Evolutionary conservation across 2,329 filamentous ascomycete species (phyloP).

Genomic region (Aspergillus flavus): DNA sequence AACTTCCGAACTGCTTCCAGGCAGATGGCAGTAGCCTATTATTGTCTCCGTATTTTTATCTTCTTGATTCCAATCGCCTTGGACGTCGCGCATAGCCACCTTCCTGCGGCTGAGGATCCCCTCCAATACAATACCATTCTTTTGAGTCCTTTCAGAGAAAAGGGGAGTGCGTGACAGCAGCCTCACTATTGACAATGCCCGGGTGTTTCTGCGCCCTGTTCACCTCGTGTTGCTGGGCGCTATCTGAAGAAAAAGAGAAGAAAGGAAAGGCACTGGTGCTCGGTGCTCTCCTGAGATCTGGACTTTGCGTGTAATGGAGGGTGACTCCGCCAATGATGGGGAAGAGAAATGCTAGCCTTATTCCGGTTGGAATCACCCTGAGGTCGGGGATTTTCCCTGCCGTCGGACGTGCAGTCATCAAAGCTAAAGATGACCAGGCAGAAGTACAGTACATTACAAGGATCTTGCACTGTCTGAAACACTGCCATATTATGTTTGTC

Average conservation of each 20-base stretch:
- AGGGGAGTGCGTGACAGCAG: background rate
- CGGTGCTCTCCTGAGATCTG: constrained; percentile 1
- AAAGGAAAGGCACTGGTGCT: background rate
- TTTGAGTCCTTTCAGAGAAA: background rate
- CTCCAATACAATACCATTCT: background rate
- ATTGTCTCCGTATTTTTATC: background rate
- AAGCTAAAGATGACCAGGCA: constrained; percentile 12
- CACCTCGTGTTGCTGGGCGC: background rate
- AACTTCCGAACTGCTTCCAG: background rate
- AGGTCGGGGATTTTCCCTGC: constrained; percentile 5
- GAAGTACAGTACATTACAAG: constrained; percentile 10
- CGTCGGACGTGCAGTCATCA: constrained; percentile 7
- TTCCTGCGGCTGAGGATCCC: background rate
- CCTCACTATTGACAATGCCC: background rate
- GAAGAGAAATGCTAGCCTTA: constrained; percentile 2
- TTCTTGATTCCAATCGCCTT: background rate
- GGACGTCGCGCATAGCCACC: background rate
- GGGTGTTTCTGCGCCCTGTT: constrained; percentile 4
- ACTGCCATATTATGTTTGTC: constrained; percentile 5
- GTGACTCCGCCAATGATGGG: background rate
- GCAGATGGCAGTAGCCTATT: background rate
- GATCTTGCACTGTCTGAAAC: constrained; percentile 12
- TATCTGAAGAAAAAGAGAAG: background rate
- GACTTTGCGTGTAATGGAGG: background rate
- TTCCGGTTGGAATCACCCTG: background rate